Base-by-base conservation (phyloP, 176 grass and related monocot species). In the Triticum turgidum region DNA sequence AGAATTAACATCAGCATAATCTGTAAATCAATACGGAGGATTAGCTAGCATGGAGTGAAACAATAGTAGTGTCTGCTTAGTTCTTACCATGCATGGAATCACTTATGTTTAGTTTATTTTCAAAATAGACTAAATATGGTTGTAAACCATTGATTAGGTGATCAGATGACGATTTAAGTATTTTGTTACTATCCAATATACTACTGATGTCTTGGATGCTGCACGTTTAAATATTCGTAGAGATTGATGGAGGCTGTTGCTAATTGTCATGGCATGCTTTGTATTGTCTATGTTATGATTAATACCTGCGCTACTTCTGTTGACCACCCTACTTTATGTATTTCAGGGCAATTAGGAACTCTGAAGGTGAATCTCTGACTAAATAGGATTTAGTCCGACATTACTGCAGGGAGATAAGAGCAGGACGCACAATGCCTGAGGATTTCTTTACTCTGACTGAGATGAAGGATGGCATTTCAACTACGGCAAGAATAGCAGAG, bases 381-480 rank as follows among this genome's bases (percentile, higher is more conserved):
- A 81, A 7, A 29, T 33, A 86, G 20, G 10, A 62, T 58, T 51
- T 10, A 0, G 77, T 81, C 69, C 45, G 74, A 47, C 51, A 41
- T 34, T 8, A 7, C 29, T 68, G 35, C n/a, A 61, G 75, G 58
- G 34, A 37, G 17, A 11, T 69, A 39, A 29, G 56, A 11, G 54
- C 68, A 12, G 39, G 1, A 32, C 33, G 4, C 69, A 91, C 59
- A 5, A 91, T 90, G 86, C 89, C 93, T 37, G 89, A 89, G 68
- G 91, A 91, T 83, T 93, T 93, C 73, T 93, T 95, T 82, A 93
- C 94, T 49, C 86, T 87, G n/a, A 87, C 87, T 61, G 94, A 95
- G 82, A 95, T 95, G 84, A 91, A 77, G 71, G 91, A 93, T 85
- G 94, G 94, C 39, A 82, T 95, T 41, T 92, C 94, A 25, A 89